Conservation (phyloP, 352 stramenopile species). For the Plasmopara halstedii region DNA sequence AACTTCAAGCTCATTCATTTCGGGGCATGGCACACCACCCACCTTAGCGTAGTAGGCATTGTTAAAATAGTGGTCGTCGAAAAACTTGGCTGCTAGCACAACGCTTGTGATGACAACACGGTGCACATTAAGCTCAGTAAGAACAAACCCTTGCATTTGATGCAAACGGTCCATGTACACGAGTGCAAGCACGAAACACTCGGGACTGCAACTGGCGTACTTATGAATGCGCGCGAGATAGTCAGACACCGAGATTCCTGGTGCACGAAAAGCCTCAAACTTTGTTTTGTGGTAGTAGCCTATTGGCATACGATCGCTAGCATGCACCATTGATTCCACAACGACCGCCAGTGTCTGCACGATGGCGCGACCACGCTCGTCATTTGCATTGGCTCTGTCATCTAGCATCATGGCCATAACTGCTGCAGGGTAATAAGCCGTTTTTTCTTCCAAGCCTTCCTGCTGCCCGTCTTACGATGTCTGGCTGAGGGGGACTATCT, state of each 20-base stretch:
- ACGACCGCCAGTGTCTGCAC: conserved; percentile 73
- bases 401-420: conserved; percentile 24
- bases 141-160: conserved; percentile 92
- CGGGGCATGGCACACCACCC: conserved; percentile 83
- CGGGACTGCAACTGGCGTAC: conserved; percentile 96
- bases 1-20: conserved; percentile 98
- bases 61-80: conserved; percentile 99
- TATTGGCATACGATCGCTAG: conserved; percentile 42
- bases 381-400: conserved; percentile 47
- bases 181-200: conserved; percentile 98
- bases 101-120: conserved; percentile 96
- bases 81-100: conserved; percentile 98
- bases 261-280: conserved; percentile 79
- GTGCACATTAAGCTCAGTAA: conserved; percentile 97
- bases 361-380: conserved; percentile 70
- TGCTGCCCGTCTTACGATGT: conserved; percentile 15
- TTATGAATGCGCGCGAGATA: conserved; percentile 93
- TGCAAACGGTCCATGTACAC: conserved; percentile 99
- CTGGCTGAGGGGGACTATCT: conserved; percentile 20
- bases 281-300: conserved; percentile 66
- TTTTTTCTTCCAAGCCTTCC: conserved; percentile 3
- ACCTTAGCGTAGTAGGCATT: conserved; percentile 99
- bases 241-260: conserved; percentile 75
- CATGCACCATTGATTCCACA: conserved; percentile 73
- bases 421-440: conserved; percentile 1